A percentile compares a stretch with the other conserved stretches of the same genome.
Evolutionary conservation across 805 yeast species (phyloP).

Genomic region (Cyberlindnera suaveolens): DNA sequence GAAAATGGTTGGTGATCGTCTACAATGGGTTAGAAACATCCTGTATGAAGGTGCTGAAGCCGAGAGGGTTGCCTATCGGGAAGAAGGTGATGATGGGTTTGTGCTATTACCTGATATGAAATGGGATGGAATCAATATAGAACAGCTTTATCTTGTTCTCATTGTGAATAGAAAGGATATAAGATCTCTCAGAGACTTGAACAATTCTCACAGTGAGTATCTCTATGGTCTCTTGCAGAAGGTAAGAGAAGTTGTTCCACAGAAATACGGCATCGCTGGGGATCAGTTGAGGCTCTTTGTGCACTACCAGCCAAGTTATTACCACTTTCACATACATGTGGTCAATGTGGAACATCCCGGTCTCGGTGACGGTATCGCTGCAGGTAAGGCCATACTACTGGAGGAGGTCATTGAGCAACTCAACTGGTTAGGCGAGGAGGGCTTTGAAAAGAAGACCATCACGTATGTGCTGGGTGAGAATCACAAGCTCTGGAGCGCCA

Average conservation of each 20-base stretch:
- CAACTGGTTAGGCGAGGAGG: slow-evolving; percentile 44
- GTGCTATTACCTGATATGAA: slow-evolving; percentile 91
- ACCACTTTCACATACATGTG: slow-evolving; percentile 90
- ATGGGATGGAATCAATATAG: slow-evolving; percentile 78
- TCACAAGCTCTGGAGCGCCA: slow-evolving; percentile 60
- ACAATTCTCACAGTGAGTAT: slow-evolving; percentile 49
- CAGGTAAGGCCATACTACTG: slow-evolving; percentile 76
- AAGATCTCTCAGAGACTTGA: slow-evolving; percentile 70
- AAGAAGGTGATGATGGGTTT: slow-evolving; percentile 43
- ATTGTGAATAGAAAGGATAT: slow-evolving; percentile 68
- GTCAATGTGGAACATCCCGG: slow-evolving; percentile 71
- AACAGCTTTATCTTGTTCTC: slow-evolving; percentile 69
- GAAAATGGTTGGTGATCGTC: slow-evolving; percentile 67
- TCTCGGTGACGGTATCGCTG: slow-evolving; percentile 56
- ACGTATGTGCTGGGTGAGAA: slow-evolving; percentile 69
- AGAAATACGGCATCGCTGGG: slow-evolving; percentile 36
- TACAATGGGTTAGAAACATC: slow-evolving; percentile 89
- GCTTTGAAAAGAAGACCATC: slow-evolving; percentile 51
- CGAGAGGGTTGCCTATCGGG: slow-evolving; percentile 65
- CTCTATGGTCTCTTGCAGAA: slow-evolving; percentile 40
- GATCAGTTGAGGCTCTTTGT: slow-evolving; percentile 71
- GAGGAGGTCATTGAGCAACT: slow-evolving; percentile 79
- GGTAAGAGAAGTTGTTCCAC: slow-evolving; percentile 42
- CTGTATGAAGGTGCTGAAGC: slow-evolving; percentile 77
- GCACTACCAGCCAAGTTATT: slow-evolving; percentile 94